Evolutionary conservation across 2,329 filamentous ascomycete species (phyloP), one percentile per base, ranked within the genome.

Genomic region (Fusarium sp.): DNA sequence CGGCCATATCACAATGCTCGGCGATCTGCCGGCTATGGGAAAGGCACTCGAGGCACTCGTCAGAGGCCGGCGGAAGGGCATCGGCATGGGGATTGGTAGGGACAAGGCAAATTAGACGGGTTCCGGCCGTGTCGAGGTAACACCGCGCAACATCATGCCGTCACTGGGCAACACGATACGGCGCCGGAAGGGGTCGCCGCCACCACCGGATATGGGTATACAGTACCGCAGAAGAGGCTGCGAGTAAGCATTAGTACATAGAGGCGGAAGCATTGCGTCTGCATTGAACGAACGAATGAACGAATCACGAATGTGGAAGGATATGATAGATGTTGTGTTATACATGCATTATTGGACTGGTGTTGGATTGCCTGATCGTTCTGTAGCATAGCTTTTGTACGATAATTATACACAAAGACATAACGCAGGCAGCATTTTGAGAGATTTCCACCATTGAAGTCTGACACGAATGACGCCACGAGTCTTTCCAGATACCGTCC

Each of bases 1-100:
- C 6, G 95, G 95, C 0, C 95, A 98, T 83, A 92, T 98, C 39
- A 94, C 93, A 2, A 86, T 98, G 77, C 81, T 98, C 36, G 95
- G 95, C 1, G 95, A 98, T 83, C 79, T 97, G 70, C 90, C 93
- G 70, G 94, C 92, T 0, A 91, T 97, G 1, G 94, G 94, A 0
- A 87, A 86, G 75, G 94, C 93, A 70, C 80, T 98, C 38, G 84
- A 86, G 74, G 93, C 92, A 15, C 81, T 97, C 18, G 78, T 91
- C 1, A 86, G 87, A 61, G 94, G 91, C 3, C 86, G 93, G 59
- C 84, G 82, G 66, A 93, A 91, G 79, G 92, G 94, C 0, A 92
- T 97, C 73, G 94, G 94, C 4, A 72, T 91, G 66, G 89, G 91
- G 2, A 52, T 46, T 50, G 61, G 47, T 36, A 49, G 53, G 31